Percentiles rank a stretch among this genome's conserved stretches.
phyloP scores from a whole-genome alignment of 179 eudicot species.

The Amaranthus tricolor region DNA sequence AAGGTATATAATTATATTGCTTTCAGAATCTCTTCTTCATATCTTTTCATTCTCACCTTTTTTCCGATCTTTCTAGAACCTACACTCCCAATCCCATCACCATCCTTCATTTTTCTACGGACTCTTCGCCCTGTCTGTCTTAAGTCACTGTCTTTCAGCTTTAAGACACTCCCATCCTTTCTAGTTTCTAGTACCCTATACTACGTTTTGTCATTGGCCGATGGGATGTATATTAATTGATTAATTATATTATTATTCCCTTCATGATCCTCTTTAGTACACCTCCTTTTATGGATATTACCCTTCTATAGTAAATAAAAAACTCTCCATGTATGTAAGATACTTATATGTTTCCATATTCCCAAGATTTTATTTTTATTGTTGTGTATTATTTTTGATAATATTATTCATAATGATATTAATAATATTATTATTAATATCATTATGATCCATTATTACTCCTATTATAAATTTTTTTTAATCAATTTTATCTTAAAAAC shows the following conservation, averaged over 20 bases:
- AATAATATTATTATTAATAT: too few species aligned
- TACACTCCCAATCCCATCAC: too few species aligned
- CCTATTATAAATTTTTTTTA: too few species aligned
- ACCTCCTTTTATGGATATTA: not conserved
- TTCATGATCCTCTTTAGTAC: not conserved
- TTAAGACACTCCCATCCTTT: too few species aligned
- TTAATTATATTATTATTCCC: too few species aligned
- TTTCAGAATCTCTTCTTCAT: constrained; percentile 2
- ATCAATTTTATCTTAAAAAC: too few species aligned
- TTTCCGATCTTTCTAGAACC: too few species aligned
- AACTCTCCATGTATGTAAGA: not conserved
- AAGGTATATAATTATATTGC: constrained; percentile 4
- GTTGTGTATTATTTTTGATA: not conserved
- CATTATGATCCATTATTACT: too few species aligned
- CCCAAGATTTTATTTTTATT: not conserved
- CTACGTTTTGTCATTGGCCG: too few species aligned
- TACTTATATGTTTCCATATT: constrained; percentile 25
- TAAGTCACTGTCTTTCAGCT: not conserved
- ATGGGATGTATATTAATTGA: too few species aligned
- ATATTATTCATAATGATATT: too few species aligned
- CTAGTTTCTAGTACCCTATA: too few species aligned
- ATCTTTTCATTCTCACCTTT: not conserved
- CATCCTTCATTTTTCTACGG: not conserved
- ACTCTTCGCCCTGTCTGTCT: not conserved
- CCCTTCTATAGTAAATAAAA: constrained; percentile 1